Conservation (phyloP, 2,329 filamentous ascomycete species). For the Pseudogymnoascus sp. region DNA sequence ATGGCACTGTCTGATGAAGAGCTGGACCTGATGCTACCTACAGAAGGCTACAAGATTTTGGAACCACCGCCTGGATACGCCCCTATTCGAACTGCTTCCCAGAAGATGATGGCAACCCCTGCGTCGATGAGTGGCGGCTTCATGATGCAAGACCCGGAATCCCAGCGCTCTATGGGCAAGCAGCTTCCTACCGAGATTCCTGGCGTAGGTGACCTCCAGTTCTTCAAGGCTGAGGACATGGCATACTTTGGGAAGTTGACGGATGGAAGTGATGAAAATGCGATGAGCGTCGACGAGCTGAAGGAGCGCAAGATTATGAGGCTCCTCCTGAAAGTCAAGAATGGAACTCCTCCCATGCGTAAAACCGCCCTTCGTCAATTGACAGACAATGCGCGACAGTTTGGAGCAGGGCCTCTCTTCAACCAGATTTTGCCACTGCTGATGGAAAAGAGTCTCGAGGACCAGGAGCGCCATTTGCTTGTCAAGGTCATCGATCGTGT, state of each 20-base stretch:
- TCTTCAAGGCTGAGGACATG: constrained; percentile 99
- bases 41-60: constrained; percentile 86
- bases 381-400: constrained; percentile 93
- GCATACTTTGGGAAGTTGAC: constrained; percentile 97
- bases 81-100: constrained; percentile 67
- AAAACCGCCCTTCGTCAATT: constrained; percentile 96
- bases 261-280: constrained; percentile 85
- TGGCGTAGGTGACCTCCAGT: constrained; percentile 90
- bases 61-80: constrained; percentile 88
- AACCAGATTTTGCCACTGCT: constrained; percentile 94
- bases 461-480: constrained; percentile 93
- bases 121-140: constrained; percentile 67
- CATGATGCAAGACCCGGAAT: constrained; percentile 95
- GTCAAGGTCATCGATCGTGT: constrained; percentile 99
- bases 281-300: constrained; percentile 85
- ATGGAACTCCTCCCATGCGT: constrained; percentile 95
- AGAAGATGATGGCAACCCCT: constrained; percentile 67
- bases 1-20: constrained; percentile 86
- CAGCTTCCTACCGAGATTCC: constrained; percentile 92
- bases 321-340: constrained; percentile 94
- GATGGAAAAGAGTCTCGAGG: constrained; percentile 97
- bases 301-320: constrained; percentile 99
- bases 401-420: constrained; percentile 88
- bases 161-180: constrained; percentile 73
- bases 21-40: constrained; percentile 81